phyloP scores from a whole-genome alignment of 306 rosid genomes.

The Inga laurina region DNA sequence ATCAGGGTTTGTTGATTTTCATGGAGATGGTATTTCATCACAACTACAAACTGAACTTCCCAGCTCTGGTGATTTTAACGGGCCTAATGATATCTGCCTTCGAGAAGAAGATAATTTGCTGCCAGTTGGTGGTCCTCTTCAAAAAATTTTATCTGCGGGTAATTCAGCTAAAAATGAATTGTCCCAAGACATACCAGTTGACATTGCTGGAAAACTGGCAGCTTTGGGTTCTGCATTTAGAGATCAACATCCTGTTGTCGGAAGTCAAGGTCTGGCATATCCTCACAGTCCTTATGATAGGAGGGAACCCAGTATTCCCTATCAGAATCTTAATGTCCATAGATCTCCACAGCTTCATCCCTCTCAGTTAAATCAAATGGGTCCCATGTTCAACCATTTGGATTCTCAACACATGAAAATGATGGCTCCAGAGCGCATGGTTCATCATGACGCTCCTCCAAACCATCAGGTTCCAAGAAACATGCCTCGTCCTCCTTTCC shows the following conservation, averaged over 20 bases:
- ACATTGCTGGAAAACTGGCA: constrained; percentile 68
- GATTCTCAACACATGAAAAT: constrained; percentile 73
- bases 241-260: constrained; percentile 59
- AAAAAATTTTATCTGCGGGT: constrained; percentile 52
- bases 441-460: constrained; percentile 58
- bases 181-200: constrained; percentile 54
- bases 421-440: constrained; percentile 59
- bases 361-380: constrained; percentile 57
- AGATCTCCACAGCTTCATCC: constrained; percentile 63
- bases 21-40: constrained; percentile 54
- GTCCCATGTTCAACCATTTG: constrained; percentile 57
- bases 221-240: constrained; percentile 55
- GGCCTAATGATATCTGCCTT: constrained; percentile 58
- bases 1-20: constrained; percentile 56
- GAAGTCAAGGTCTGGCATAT: constrained; percentile 66
- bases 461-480: constrained; percentile 65
- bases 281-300: constrained; percentile 59
- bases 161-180: constrained; percentile 57
- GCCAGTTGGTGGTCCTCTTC: constrained; percentile 59
- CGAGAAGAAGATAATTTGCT: constrained; percentile 85
- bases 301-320: constrained; percentile 68
- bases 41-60: constrained; percentile 49
- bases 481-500: constrained; percentile 77
- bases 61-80: constrained; percentile 55
- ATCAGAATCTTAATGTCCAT: constrained; percentile 61